phyloP scores from a whole-genome alignment of 2,329 filamentous ascomycete species.

The Aureobasidium sp. region DNA sequence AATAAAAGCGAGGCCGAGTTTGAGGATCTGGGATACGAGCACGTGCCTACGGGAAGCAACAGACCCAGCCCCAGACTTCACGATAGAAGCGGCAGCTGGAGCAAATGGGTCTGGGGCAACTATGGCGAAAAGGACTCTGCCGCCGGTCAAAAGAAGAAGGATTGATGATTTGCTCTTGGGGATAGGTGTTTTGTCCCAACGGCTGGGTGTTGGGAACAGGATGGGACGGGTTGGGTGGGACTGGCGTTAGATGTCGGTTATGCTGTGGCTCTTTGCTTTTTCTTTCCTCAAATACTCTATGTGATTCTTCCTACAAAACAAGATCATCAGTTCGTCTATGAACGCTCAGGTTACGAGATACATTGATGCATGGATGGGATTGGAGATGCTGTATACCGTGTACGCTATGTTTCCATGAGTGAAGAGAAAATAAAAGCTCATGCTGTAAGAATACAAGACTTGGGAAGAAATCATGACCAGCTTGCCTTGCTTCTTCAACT shows the following conservation, averaged over 20 bases:
- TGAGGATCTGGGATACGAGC: conserved; percentile 44
- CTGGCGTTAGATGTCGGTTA: neutral
- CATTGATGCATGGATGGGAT: neutral
- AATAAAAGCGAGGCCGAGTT: conserved; percentile 84
- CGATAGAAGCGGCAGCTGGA: conserved; percentile 23
- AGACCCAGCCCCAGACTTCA: conserved; percentile 17
- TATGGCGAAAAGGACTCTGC: conserved; percentile 32
- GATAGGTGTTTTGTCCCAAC: neutral
- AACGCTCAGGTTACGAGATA: neutral
- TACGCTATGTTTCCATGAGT: neutral
- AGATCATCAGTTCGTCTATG: neutral
- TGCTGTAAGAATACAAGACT: neutral
- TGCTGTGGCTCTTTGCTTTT: neutral
- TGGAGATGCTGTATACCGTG: neutral
- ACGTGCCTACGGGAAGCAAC: conserved; percentile 25
- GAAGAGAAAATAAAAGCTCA: neutral
- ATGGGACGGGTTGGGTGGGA: neutral
- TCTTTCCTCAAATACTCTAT: neutral
- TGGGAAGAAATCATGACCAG: too few relatives aligned
- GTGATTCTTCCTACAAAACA: neutral
- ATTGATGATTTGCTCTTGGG: neutral
- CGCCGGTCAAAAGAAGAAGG: conserved; percentile 29
- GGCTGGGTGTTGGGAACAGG: neutral
- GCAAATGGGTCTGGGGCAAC: conserved; percentile 32
- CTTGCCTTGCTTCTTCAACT: neutral